A percentile compares a stretch with the other conserved stretches of the same genome.
Evolutionary conservation across 2,329 filamentous ascomycete genomes (phyloP).

Genomic region (Aaosphaeria pasadenensis): DNA sequence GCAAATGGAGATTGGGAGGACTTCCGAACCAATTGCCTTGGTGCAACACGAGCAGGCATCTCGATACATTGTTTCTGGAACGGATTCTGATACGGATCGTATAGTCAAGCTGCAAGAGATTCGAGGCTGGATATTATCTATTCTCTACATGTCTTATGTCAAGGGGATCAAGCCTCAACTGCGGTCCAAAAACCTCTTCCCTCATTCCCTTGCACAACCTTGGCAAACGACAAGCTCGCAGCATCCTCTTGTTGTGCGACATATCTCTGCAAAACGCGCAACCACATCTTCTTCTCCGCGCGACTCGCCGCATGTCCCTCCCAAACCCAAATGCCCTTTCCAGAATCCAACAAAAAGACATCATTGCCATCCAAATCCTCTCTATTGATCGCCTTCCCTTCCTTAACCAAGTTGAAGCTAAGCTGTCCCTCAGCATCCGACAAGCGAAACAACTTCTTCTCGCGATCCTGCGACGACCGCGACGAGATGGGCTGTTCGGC

Average conservation of each 20-base stretch:
- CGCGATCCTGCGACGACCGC: constrained; percentile 7
- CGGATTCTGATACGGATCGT: no score
- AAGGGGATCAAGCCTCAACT: constrained; percentile 23
- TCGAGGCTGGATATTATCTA: no score
- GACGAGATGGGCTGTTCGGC: constrained; percentile 40
- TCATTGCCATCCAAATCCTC: constrained; percentile 58
- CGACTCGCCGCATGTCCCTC: constrained; percentile 58
- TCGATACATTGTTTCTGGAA: no score
- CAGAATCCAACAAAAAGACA: constrained; percentile 61
- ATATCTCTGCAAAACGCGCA: constrained; percentile 58
- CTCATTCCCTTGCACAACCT: constrained; percentile 57
- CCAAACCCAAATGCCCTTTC: constrained; percentile 64
- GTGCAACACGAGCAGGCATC: no score
- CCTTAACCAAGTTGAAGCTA: constrained; percentile 57
- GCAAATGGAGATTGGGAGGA: no score
- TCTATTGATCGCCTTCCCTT: constrained; percentile 46
- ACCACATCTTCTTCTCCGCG: constrained; percentile 59
- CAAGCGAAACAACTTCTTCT: constrained; percentile 57
- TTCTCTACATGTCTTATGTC: no score
- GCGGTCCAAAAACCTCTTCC: constrained; percentile 52
- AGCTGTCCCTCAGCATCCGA: constrained; percentile 60
- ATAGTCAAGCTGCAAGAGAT: no score
- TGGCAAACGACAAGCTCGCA: constrained; percentile 49
- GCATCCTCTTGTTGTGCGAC: constrained; percentile 44
- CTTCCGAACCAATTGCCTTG: no score